phyloP scores from a whole-genome alignment of 306 rosid genomes.

The Prunus padus region DNA sequence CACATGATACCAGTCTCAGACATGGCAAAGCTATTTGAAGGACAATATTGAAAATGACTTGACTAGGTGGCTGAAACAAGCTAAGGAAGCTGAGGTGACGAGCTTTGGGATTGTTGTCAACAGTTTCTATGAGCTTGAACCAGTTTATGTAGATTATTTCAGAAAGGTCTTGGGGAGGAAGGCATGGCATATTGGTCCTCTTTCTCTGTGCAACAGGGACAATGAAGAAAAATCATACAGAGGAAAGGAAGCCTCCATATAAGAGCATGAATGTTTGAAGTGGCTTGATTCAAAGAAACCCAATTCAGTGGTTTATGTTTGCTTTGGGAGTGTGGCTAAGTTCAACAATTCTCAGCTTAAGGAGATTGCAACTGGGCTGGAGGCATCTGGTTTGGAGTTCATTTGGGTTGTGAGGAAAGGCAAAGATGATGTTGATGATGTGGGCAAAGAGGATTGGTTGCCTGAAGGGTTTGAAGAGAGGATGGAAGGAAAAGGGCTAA shows the following conservation, averaged over 20 bases:
- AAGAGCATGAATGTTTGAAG: conserved; percentile 30
- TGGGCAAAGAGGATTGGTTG: conserved; percentile 15
- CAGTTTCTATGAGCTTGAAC: conserved; percentile 40
- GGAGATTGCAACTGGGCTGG: conserved; percentile 40
- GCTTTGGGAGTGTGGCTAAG: conserved; percentile 34
- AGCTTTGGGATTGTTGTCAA: conserved; percentile 31
- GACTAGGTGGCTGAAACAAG: not conserved
- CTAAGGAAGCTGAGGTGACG: not conserved
- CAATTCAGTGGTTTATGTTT: conserved; percentile 34
- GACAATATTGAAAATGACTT: not conserved
- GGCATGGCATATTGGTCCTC: conserved; percentile 42
- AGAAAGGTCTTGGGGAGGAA: conserved; percentile 22
- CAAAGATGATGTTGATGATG: not conserved
- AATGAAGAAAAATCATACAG: conserved; percentile 15
- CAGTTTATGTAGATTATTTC: conserved; percentile 33
- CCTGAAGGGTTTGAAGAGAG: conserved; percentile 43
- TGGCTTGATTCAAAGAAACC: conserved; percentile 32
- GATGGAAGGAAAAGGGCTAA: conserved; percentile 31
- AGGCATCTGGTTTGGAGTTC: conserved; percentile 27
- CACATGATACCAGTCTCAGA: conserved; percentile 37
- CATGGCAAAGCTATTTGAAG: conserved; percentile 30
- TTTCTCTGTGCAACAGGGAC: conserved; percentile 22
- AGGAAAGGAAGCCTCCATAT: conserved; percentile 25
- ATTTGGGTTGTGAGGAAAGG: conserved; percentile 44
- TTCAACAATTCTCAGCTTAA: conserved; percentile 29